These are phyloP conservation scores for Ophiostoma ulmi DNA, from an alignment of 2,329 filamentous ascomycete species.

Conservation along the genomic window DNA sequence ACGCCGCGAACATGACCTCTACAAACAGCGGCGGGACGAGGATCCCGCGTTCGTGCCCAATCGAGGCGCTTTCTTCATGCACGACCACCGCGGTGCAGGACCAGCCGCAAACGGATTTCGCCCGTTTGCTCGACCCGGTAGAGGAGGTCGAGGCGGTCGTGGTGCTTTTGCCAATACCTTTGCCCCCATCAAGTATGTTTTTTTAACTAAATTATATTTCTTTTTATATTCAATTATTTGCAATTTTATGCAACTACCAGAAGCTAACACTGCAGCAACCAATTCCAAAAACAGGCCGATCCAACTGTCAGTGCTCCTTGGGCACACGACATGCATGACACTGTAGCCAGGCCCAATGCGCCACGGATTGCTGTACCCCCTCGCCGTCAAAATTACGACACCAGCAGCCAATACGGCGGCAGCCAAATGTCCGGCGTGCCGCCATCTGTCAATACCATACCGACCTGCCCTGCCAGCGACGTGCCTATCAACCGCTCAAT, in stretches of 20 bases:
- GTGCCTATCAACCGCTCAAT: constrained; percentile 69
- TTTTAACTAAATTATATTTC: not conserved
- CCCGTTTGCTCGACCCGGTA: constrained; percentile 59
- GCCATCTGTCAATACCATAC: constrained; percentile 43
- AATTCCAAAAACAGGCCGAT: constrained; percentile 39
- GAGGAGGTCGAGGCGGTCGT: constrained; percentile 55
- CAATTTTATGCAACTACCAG: not conserved
- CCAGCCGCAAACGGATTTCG: constrained; percentile 72
- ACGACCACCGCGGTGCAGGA: constrained; percentile 81
- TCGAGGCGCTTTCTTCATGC: constrained; percentile 92
- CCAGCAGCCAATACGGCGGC: constrained; percentile 33
- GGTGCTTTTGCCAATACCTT: constrained; percentile 53
- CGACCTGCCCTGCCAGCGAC: constrained; percentile 53
- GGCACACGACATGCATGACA: constrained; percentile 93
- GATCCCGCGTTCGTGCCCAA: constrained; percentile 94
- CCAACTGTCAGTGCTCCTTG: constrained; percentile 69
- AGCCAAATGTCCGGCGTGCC: constrained; percentile 32
- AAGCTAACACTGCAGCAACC: constrained; percentile 31
- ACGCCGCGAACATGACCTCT: constrained; percentile 83
- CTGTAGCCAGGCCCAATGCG: constrained; percentile 45
- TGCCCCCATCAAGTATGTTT: constrained; percentile 53
- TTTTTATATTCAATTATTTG: not conserved
- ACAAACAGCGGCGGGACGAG: constrained; percentile 78
- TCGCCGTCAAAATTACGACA: constrained; percentile 12
- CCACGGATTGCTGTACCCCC: constrained; percentile 27